Conservation (phyloP, 2,329 filamentous ascomycete species). For the Nemania sp. region DNA sequence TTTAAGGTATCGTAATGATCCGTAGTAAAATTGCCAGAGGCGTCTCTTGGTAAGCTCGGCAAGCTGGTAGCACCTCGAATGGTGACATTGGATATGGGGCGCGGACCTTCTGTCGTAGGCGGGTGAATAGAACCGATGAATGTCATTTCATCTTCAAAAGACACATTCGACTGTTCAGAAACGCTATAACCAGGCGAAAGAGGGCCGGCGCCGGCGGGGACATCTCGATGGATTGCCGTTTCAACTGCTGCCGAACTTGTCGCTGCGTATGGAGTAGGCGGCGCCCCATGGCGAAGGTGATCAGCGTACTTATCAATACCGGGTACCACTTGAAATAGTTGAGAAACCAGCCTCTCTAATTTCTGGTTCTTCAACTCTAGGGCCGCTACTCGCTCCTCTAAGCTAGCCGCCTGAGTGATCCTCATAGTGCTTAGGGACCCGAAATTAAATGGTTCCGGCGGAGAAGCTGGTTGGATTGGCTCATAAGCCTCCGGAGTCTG, state of each 20-base stretch:
- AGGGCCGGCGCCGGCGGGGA: slow-evolving; percentile 43
- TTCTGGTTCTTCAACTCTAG: slow-evolving; percentile 66
- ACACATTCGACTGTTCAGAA: slow-evolving; percentile 58
- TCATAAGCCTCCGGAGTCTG: slow-evolving; percentile 50
- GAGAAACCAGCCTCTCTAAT: slow-evolving; percentile 65
- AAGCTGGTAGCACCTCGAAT: slow-evolving; percentile 62
- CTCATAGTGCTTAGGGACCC: slow-evolving; percentile 65
- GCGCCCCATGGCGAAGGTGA: slow-evolving; percentile 45
- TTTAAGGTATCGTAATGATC: slow-evolving; percentile 65
- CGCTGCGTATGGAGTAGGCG: slow-evolving; percentile 46
- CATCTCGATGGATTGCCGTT: slow-evolving; percentile 49
- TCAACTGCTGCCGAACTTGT: slow-evolving; percentile 47
- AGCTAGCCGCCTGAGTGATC: slow-evolving; percentile 66
- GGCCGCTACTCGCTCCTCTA: slow-evolving; percentile 65
- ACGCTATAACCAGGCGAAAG: slow-evolving; percentile 51
- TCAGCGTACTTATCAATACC: slow-evolving; percentile 53
- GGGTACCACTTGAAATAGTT: slow-evolving; percentile 61
- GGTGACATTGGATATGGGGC: slow-evolving; percentile 61
- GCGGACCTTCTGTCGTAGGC: slow-evolving; percentile 45
- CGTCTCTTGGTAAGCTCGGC: slow-evolving; percentile 55
- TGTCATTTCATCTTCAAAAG: slow-evolving; percentile 61
- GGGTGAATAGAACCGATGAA: slow-evolving; percentile 58
- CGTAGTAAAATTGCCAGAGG: slow-evolving; percentile 51
- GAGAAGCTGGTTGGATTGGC: slow-evolving; percentile 50
- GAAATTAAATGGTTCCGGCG: slow-evolving; percentile 67